These are phyloP conservation scores for Cladosporium sp. DNA, from an alignment of 2,329 filamentous ascomycete species.

Conservation along the genomic window DNA sequence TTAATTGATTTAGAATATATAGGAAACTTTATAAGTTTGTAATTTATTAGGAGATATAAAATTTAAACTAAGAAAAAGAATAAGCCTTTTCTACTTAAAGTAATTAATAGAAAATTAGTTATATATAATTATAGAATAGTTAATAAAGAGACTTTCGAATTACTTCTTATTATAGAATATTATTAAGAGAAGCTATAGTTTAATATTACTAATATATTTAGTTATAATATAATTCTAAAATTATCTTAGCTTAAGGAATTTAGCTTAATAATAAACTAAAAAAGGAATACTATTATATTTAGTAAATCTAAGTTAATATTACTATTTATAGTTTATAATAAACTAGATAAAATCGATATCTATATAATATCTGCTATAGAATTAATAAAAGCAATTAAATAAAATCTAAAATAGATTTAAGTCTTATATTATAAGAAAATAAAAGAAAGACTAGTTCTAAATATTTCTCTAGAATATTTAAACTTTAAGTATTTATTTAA, in stretches of 20 bases:
- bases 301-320: not conserved
- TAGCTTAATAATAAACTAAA: not conserved
- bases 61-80: not conserved
- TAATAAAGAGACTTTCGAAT: not conserved
- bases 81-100: not conserved
- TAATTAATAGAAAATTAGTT: not conserved
- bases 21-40: not conserved
- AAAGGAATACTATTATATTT: not conserved
- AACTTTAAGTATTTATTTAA: not conserved
- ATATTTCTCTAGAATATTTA: not conserved
- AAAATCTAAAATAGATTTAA: not conserved
- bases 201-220: not conserved
- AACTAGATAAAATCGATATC: not conserved
- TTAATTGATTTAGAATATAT: not conserved
- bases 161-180: not conserved
- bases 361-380: not conserved
- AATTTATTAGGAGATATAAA: not conserved
- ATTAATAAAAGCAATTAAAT: not conserved
- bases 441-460: not conserved
- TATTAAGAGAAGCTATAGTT: not conserved
- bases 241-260: not conserved
- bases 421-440: not conserved
- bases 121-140: not conserved
- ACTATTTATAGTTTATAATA: not conserved
- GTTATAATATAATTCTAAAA: not conserved